phyloP scores from a whole-genome alignment of 164 flowering plant genomes.

The Vitis rupestris region DNA sequence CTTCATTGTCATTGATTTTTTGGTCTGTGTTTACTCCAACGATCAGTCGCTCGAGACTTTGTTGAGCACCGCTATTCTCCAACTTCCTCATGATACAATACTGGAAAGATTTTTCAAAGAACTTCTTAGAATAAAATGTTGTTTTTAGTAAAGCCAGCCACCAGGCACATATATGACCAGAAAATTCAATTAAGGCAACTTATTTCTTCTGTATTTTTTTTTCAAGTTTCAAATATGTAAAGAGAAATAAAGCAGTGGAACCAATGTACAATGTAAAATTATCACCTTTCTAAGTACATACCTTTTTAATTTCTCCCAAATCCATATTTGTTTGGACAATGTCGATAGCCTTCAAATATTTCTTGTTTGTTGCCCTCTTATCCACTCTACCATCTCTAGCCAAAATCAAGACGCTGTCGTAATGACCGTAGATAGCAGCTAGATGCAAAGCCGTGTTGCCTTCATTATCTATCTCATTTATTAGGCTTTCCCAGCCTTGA shows the following conservation, averaged over 20 bases:
- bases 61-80: not conserved
- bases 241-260: too few species aligned
- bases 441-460: conserved; percentile 27
- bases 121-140: too few species aligned
- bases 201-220: too few species aligned
- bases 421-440: conserved; percentile 10
- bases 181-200: too few species aligned
- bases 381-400: conserved; percentile 13
- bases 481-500: not conserved
- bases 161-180: too few species aligned
- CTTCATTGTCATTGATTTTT: too few species aligned
- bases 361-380: conserved; percentile 10
- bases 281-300: not conserved
- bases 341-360: conserved; percentile 7
- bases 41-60: not conserved
- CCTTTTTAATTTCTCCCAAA: not conserved
- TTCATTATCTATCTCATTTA: conserved; percentile 16
- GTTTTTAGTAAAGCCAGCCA: too few species aligned
- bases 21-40: not conserved
- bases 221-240: too few species aligned
- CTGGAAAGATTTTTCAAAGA: not conserved
- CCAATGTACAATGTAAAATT: too few species aligned
- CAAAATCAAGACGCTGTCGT: not conserved
- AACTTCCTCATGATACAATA: not conserved
- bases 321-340: not conserved